Conservation (phyloP, 805 yeast genomes). For the Kodamaea fukazawae region DNA sequence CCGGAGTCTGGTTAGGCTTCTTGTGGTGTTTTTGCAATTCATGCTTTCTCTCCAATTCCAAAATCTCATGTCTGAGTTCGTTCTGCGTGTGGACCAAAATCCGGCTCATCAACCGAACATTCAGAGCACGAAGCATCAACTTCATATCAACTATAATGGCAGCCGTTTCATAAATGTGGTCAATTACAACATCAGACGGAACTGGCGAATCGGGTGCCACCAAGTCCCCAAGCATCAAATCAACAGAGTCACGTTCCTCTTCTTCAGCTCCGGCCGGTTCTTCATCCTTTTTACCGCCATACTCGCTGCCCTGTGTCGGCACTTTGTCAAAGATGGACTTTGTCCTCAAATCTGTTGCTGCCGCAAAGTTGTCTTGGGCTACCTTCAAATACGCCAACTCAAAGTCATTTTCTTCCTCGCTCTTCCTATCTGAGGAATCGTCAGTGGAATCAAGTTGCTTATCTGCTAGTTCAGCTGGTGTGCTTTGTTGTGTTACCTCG, state of each 20-base stretch:
- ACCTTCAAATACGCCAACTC: slow-evolving; percentile 31
- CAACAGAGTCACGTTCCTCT: slow-evolving; percentile 16
- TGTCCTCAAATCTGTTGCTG: slow-evolving; percentile 15
- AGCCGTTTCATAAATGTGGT: slow-evolving; percentile 59
- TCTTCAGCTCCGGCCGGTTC: slow-evolving; percentile 18
- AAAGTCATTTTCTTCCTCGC: slow-evolving; percentile 28
- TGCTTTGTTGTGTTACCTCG: no score
- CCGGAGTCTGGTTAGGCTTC: not conserved
- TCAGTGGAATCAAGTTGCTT: slow-evolving; percentile 20
- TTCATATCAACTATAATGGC: slow-evolving; percentile 63
- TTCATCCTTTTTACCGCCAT: slow-evolving; percentile 7
- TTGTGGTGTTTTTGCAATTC: slow-evolving; percentile 13
- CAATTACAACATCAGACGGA: slow-evolving; percentile 55
- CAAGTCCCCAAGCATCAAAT: slow-evolving; percentile 49
- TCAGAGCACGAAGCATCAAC: slow-evolving; percentile 54
- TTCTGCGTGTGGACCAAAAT: slow-evolving; percentile 30
- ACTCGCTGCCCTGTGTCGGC: slow-evolving; percentile 1
- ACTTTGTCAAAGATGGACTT: slow-evolving; percentile 37
- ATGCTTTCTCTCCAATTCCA: slow-evolving; percentile 17
- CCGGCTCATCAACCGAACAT: slow-evolving; percentile 50
- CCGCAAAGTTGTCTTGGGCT: slow-evolving; percentile 1
- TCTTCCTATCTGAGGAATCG: slow-evolving; percentile 23
- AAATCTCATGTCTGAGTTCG: slow-evolving; percentile 26
- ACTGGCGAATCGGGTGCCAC: slow-evolving; percentile 55
- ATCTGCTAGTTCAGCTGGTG: no score